These are phyloP conservation scores for Sideroxylon spinosum DNA, from an alignment of 179 eudicot species.

Conservation along the genomic window DNA sequence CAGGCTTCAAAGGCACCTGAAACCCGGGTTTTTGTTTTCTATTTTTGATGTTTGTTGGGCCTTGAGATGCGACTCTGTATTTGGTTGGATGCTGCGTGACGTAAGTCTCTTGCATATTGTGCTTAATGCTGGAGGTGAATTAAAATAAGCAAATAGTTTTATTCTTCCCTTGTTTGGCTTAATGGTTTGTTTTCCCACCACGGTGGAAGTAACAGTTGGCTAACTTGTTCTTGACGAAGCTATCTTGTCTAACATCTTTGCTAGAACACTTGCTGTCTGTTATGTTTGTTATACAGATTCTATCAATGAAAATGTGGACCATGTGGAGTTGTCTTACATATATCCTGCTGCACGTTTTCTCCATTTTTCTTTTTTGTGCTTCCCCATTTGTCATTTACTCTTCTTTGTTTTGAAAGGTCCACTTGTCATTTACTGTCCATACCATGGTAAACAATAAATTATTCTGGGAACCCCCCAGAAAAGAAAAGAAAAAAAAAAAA, in stretches of 20 bases:
- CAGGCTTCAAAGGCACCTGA: too few species aligned
- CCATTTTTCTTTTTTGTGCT: conserved; percentile 4
- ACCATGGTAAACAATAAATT: neutral
- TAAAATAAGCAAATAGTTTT: neutral
- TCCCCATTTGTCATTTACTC: neutral
- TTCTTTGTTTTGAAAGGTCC: too few species aligned
- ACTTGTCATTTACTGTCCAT: neutral
- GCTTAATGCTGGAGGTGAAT: neutral
- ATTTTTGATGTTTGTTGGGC: neutral
- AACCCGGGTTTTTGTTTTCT: too few species aligned
- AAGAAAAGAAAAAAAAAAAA: too few species aligned
- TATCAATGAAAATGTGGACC: neutral
- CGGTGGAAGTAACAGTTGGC: neutral
- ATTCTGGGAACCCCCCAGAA: neutral
- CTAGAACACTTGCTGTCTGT: neutral
- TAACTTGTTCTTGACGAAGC: neutral
- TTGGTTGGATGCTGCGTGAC: neutral
- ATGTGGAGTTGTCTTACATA: neutral
- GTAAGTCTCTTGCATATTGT: neutral
- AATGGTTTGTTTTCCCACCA: neutral
- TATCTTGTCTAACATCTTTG: neutral
- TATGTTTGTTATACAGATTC: neutral
- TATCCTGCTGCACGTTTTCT: neutral
- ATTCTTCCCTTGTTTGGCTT: neutral
- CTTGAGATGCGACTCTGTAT: neutral